Conservation (phyloP, 371 early-diverging fungal genomes). For the Saksenaea oblongispora region DNA sequence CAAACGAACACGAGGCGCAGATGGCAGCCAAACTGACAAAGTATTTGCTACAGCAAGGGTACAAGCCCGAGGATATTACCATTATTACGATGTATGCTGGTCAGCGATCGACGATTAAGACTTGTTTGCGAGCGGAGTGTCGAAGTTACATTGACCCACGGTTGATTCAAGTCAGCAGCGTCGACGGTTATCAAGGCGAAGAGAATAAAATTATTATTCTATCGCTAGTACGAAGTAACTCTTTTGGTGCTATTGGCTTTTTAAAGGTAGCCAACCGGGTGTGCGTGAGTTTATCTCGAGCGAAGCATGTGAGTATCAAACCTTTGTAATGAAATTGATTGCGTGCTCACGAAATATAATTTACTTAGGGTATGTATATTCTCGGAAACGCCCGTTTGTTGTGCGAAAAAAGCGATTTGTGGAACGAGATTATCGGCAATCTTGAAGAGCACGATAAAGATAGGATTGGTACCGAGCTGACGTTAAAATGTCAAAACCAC, state of each 20-base stretch:
- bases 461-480: conserved; percentile 46
- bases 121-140: conserved; percentile 37
- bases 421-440: conserved; percentile 56
- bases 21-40: conserved; percentile 54
- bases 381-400: conserved; percentile 67
- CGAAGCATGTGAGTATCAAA: conserved; percentile 48
- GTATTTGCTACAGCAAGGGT: conserved; percentile 63
- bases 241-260: conserved; percentile 70
- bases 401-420: conserved; percentile 55
- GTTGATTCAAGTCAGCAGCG: conserved; percentile 62
- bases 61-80: conserved; percentile 46
- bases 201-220: conserved; percentile 77
- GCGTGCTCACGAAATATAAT: background rate
- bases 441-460: conserved; percentile 24
- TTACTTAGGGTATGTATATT: conserved; percentile 66
- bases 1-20: conserved; percentile 62
- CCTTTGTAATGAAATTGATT: background rate
- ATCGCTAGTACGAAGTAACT: conserved; percentile 67
- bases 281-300: conserved; percentile 79
- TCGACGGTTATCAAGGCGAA: conserved; percentile 83
- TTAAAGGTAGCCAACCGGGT: conserved; percentile 71
- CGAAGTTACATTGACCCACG: conserved; percentile 23
- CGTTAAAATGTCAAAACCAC: conserved; percentile 47
- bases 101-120: conserved; percentile 48
- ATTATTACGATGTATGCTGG: conserved; percentile 68